Base-by-base conservation (phyloP, 2,329 filamentous ascomycete genomes). In the Trichoderma sp. region DNA sequence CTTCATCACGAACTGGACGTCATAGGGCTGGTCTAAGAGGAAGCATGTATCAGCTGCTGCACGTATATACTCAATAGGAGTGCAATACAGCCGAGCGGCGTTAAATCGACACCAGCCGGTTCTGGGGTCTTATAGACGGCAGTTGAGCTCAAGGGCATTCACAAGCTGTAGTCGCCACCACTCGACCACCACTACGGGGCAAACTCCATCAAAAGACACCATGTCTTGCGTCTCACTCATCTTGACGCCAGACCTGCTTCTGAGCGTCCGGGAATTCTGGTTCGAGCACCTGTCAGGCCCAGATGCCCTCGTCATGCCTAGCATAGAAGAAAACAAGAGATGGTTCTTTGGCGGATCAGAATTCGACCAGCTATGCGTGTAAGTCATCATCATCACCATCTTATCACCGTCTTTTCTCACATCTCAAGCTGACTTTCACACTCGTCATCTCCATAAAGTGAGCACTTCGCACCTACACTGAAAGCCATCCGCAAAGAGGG, bases 351-450 rank as follows among this genome's bases (percentile, higher is more conserved):
- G 77, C 4, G 74, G 76, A 17, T 71, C 73, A 22, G 76, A 76
- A 25, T 74, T 81, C 3, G 79, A 81, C 65, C 67, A 71, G 8
- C n/a, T 71, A 25, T 81, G 79, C 74, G 69, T 75, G 78, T 78
- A 72, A 71, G 78, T 73, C 4, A 13, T 4, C 10, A 5, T 17
- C 10, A 53, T 7, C 25, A 22, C 22, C 17, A 5, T 25, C 22
- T 10, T 22, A 13, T 12, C 12, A 19, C 25, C 15, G 1, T 29
- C 8, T 19, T 22, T 4, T 25, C 9, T 2, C 13, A 35, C 8
- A 13, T 13, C 4, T 3, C 13, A 70, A 10, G 65, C 9, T 2
- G 32, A 45, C 22, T 29, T 45, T n/a, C 4, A 48, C 34, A 13
- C 7, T 22, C n/a, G 42, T 13, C 10, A 19, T 5, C 22, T 4